These are phyloP conservation scores for Naganishia cerealis DNA, from an alignment of 1,284 basidiomycete genomes.

Conservation along the genomic window DNA sequence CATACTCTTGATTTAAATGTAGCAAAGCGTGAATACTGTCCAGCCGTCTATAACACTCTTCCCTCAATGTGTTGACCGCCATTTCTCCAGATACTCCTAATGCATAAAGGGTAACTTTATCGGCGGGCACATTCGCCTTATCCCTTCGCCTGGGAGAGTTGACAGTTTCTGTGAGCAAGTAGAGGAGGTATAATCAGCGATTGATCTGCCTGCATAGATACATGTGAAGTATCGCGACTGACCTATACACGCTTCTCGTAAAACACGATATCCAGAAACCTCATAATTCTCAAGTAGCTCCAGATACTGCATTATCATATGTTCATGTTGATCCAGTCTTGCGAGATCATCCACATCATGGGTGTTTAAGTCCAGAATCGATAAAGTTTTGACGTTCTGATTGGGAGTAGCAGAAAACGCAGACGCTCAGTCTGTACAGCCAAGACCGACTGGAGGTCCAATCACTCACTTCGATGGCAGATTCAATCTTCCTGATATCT, in stretches of 20 bases:
- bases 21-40: constrained; percentile 15
- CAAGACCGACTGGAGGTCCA: background rate
- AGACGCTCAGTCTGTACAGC: background rate
- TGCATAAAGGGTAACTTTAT: constrained; percentile 27
- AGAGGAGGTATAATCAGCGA: background rate
- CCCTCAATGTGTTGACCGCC: constrained; percentile 22
- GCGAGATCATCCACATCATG: background rate
- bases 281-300: constrained; percentile 4
- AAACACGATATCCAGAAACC: constrained; percentile 3
- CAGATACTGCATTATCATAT: constrained; percentile 1
- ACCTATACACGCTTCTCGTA: constrained; percentile 20
- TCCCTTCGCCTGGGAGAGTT: constrained; percentile 12
- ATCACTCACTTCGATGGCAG: constrained; percentile 10
- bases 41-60: constrained; percentile 20
- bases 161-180: background rate
- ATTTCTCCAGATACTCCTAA: constrained; percentile 16
- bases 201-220: too few relatives aligned
- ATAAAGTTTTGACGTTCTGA: constrained; percentile 6
- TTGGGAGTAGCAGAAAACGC: background rate
- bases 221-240: background rate
- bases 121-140: constrained; percentile 11
- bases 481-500: constrained; percentile 16
- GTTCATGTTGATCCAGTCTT: background rate
- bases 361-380: background rate
- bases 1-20: background rate